These are phyloP conservation scores for Biscogniauxia mediterranea DNA, from an alignment of 2,329 filamentous ascomycete genomes.

Conservation along the genomic window DNA sequence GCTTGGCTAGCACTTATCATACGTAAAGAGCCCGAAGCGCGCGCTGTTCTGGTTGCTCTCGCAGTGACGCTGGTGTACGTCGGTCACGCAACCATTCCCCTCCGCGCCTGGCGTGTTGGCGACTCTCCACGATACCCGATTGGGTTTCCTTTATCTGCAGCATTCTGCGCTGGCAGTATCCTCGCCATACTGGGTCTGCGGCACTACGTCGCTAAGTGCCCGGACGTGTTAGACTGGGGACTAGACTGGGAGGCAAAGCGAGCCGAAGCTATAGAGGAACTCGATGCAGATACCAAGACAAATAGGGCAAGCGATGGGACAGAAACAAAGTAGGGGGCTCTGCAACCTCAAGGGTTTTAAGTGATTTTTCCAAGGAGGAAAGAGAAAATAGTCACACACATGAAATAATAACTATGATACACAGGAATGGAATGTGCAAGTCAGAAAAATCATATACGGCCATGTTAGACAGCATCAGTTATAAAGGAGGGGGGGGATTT, in stretches of 20 bases:
- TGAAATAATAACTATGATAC: too few species aligned
- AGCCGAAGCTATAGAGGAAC: background rate
- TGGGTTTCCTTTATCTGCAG: conserved; percentile 36
- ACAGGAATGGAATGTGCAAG: too few species aligned
- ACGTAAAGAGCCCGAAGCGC: conserved; percentile 36
- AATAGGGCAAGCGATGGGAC: background rate
- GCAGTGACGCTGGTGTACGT: conserved; percentile 40
- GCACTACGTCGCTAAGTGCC: conserved; percentile 29
- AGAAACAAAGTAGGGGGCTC: background rate
- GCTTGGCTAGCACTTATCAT: conserved; percentile 37
- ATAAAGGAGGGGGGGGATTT: background rate
- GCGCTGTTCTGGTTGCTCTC: conserved; percentile 31
- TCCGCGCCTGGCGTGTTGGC: conserved; percentile 35
- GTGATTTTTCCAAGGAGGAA: too few species aligned
- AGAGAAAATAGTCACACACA: too few species aligned
- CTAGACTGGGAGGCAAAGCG: conserved; percentile 6
- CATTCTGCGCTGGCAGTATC: conserved; percentile 33
- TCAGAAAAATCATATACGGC: too few species aligned
- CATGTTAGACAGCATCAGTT: too few species aligned
- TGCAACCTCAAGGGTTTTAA: too few species aligned
- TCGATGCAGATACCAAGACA: background rate
- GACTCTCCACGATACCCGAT: conserved; percentile 37
- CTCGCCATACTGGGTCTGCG: conserved; percentile 32
- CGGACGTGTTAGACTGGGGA: conserved; percentile 17
- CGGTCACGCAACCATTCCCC: conserved; percentile 38